phyloP scores from a whole-genome alignment of 495 filamentous ascomycete species.

The Zalerion maritima region DNA sequence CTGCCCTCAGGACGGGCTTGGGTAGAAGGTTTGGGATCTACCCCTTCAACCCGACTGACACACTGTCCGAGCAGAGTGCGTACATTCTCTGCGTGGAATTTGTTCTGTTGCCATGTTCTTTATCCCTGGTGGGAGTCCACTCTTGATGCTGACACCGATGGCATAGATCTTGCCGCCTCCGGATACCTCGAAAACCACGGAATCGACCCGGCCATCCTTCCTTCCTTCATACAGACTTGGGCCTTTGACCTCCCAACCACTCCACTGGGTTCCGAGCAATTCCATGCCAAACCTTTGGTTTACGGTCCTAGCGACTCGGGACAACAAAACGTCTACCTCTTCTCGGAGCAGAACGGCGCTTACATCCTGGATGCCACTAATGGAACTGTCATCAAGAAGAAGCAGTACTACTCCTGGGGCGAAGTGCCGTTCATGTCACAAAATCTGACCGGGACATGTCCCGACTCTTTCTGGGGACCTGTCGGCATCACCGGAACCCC shows the following conservation, averaged over 20 bases:
- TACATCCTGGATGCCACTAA: slow-evolving; percentile 18
- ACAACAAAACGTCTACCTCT: slow-evolving; percentile 14
- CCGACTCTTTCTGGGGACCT: slow-evolving; percentile 7
- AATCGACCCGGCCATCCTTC: slow-evolving; percentile 6
- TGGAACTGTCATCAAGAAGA: slow-evolving; percentile 10
- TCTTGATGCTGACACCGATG: not conserved
- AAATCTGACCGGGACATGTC: slow-evolving; percentile 9
- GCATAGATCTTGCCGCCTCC: slow-evolving; percentile 4
- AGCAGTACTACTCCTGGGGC: slow-evolving; percentile 6
- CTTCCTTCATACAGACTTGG: slow-evolving; percentile 8
- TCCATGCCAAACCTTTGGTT: slow-evolving; percentile 16
- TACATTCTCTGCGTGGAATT: too few relatives aligned
- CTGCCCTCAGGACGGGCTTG: too few relatives aligned
- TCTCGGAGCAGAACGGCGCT: slow-evolving; percentile 16
- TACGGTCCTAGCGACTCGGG: slow-evolving; percentile 13
- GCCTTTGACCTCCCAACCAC: slow-evolving; percentile 6
- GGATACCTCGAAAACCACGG: slow-evolving; percentile 9
- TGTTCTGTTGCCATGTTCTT: too few relatives aligned
- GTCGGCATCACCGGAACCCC: slow-evolving; percentile 26
- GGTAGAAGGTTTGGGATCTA: too few relatives aligned
- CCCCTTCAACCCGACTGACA: too few relatives aligned
- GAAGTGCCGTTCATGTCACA: slow-evolving; percentile 11
- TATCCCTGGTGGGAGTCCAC: too few relatives aligned
- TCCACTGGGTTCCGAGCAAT: slow-evolving; percentile 6
- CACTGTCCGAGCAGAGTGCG: too few relatives aligned